A percentile compares a stretch with the other conserved stretches of the same genome.
These are phyloP conservation scores for Waitea zeae DNA, from an alignment of 1,284 basidiomycete species.

Conservation along the genomic window DNA sequence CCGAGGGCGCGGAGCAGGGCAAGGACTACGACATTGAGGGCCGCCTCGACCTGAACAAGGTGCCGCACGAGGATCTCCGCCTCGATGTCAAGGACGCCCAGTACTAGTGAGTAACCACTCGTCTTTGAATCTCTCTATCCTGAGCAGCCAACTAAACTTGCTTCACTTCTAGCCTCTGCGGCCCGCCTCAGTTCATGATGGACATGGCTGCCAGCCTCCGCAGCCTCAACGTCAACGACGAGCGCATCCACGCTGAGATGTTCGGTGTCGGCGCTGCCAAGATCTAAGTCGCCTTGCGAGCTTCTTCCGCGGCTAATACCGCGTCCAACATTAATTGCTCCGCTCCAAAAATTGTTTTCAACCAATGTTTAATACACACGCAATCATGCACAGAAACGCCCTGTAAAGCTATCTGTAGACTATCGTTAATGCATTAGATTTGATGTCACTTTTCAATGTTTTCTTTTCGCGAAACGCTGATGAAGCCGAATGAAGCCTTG, in stretches of 20 bases:
- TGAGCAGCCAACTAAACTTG: not conserved
- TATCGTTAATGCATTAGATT: too few species aligned
- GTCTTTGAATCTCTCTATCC: not conserved
- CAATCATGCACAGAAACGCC: too few species aligned
- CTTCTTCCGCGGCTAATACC: too few species aligned
- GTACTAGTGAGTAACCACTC: too few species aligned
- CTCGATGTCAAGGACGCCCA: slow-evolving; percentile 8
- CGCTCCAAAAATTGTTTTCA: too few species aligned
- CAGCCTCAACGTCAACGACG: slow-evolving; percentile 7
- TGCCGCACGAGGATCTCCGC: slow-evolving; percentile 6
- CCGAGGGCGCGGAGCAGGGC: slow-evolving; percentile 7
- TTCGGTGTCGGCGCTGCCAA: slow-evolving; percentile 12
- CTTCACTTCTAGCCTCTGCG: too few species aligned
- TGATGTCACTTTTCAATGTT: too few species aligned
- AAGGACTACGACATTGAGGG: slow-evolving; percentile 9
- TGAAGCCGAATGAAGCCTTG: too few species aligned
- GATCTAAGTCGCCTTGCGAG: not conserved
- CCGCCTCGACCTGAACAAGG: slow-evolving; percentile 8
- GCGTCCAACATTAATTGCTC: too few species aligned
- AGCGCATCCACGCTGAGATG: slow-evolving; percentile 10
- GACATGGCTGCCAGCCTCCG: slow-evolving; percentile 8
- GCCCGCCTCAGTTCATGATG: slow-evolving; percentile 11
- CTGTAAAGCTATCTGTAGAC: too few species aligned
- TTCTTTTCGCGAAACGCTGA: too few species aligned
- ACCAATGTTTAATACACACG: too few species aligned